These are phyloP conservation scores for Pyrenochaeta sp. DNA, from an alignment of 2,329 filamentous ascomycete species.

Conservation along the genomic window DNA sequence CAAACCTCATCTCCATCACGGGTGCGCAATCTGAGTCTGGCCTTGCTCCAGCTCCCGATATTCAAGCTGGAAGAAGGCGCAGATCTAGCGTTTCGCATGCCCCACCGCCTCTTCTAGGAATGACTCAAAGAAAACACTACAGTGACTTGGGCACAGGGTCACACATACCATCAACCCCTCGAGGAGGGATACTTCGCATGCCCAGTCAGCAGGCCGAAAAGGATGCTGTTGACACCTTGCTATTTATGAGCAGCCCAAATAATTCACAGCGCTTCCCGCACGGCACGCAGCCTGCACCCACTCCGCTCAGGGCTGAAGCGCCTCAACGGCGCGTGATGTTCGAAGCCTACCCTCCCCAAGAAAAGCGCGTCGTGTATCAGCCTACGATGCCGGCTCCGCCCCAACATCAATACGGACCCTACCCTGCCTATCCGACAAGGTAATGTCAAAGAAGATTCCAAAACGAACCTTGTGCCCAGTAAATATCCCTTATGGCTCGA, in stretches of 20 bases:
- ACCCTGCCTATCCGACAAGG: conserved; percentile 38
- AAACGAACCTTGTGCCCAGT: neutral
- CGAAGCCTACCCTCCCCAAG: conserved; percentile 40
- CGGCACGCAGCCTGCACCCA: conserved; percentile 36
- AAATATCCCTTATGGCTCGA: conserved; percentile 22
- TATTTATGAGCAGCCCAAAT: conserved; percentile 83
- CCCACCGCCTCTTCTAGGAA: conserved; percentile 42
- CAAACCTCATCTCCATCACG: conserved; percentile 40
- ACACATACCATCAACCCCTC: conserved; percentile 41
- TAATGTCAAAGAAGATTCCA: conserved; percentile 7
- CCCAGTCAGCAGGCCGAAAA: conserved; percentile 77
- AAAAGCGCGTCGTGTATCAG: conserved; percentile 31
- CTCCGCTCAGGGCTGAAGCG: conserved; percentile 40
- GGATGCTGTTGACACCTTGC: conserved; percentile 79
- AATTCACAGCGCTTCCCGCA: conserved; percentile 61
- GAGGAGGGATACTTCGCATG: conserved; percentile 67
- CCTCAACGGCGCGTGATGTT: conserved; percentile 49
- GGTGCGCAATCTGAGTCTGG: conserved; percentile 30
- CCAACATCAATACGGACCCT: conserved; percentile 36
- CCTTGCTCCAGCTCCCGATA: conserved; percentile 46
- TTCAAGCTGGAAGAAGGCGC: conserved; percentile 45
- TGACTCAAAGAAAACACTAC: conserved; percentile 41
- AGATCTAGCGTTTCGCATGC: conserved; percentile 44
- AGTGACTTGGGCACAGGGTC: conserved; percentile 39
- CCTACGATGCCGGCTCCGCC: conserved; percentile 32